These are phyloP conservation scores for Domatiomyces catenatus DNA, from an alignment of 2,329 filamentous ascomycete species.

Conservation along the genomic window DNA sequence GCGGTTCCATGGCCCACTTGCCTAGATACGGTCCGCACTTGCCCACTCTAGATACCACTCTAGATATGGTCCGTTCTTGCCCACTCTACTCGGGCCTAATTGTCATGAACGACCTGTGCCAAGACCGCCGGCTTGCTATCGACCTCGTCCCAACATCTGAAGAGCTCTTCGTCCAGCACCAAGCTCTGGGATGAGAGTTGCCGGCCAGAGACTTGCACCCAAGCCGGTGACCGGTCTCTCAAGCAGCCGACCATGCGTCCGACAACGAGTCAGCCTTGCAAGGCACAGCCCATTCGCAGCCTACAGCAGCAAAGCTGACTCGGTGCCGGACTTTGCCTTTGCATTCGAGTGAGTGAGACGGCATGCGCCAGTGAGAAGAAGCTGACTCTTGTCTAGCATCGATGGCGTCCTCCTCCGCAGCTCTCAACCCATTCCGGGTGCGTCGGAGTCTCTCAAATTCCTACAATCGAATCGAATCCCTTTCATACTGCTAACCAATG, in stretches of 20 bases:
- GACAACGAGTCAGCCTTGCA: background rate
- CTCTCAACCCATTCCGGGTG: slow-evolving; percentile 62
- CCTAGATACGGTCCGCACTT: too few species aligned
- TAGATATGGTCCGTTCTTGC: too few species aligned
- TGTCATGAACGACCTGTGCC: too few species aligned
- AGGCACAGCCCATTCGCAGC: background rate
- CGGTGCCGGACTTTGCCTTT: slow-evolving; percentile 15
- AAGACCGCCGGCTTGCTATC: background rate
- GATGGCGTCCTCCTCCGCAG: slow-evolving; percentile 90
- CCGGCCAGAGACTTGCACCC: background rate
- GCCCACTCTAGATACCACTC: too few species aligned
- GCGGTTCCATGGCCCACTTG: too few species aligned
- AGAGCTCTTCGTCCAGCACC: background rate
- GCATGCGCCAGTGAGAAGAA: background rate
- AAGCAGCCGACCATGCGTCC: background rate
- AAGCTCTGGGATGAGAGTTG: background rate
- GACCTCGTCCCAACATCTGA: background rate
- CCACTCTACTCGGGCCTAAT: too few species aligned
- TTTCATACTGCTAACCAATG: slow-evolving; percentile 91
- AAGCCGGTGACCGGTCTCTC: background rate
- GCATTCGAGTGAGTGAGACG: slow-evolving; percentile 13
- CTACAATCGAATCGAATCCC: slow-evolving; percentile 64
- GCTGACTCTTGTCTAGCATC: slow-evolving; percentile 40
- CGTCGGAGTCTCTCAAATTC: slow-evolving; percentile 54
- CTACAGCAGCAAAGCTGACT: background rate